Percentiles rank a stretch among this genome's conserved stretches.
These are phyloP conservation scores for Chlorella sorokiniana DNA, from an alignment of 139 green algal genomes.

Conservation along the genomic window DNA sequence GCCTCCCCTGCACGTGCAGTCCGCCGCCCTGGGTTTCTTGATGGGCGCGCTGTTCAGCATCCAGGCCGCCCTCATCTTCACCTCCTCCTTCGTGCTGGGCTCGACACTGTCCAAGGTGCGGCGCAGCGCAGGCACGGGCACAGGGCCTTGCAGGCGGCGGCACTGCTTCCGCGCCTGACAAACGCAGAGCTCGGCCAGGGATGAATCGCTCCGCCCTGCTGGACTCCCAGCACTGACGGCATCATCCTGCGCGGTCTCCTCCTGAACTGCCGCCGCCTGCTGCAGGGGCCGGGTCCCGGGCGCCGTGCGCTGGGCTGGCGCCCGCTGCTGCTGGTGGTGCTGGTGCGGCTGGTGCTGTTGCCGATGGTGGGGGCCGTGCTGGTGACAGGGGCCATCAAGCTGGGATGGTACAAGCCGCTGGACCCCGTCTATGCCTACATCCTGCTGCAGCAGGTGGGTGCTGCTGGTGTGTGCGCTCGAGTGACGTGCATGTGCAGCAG, in stretches of 20 bases:
- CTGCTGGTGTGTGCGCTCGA: neutral
- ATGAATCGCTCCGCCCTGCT: too few relatives aligned
- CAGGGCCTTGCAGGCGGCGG: neutral
- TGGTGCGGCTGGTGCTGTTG: neutral
- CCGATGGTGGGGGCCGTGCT: neutral
- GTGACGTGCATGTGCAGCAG: neutral
- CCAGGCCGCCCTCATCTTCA: neutral
- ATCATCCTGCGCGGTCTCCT: neutral
- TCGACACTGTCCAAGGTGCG: neutral
- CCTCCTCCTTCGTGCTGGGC: neutral
- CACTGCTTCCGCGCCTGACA: too few relatives aligned
- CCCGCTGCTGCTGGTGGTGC: neutral
- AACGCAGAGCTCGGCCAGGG: too few relatives aligned
- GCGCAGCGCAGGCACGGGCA: too few relatives aligned
- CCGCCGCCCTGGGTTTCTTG: neutral
- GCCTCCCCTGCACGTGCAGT: neutral
- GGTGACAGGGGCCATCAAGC: neutral
- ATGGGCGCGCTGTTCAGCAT: neutral
- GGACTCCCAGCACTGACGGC: too few relatives aligned
- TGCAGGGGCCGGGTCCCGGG: neutral
- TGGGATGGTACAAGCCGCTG: neutral
- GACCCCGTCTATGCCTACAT: neutral
- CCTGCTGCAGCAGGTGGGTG: slow-evolving; percentile 1
- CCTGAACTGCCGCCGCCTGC: neutral
- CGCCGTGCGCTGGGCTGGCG: neutral